Evolutionary conservation across 768 basidiomycete species (phyloP), one percentile per base, ranked within the genome.

Genomic region (Daedaleopsis sinensis): DNA sequence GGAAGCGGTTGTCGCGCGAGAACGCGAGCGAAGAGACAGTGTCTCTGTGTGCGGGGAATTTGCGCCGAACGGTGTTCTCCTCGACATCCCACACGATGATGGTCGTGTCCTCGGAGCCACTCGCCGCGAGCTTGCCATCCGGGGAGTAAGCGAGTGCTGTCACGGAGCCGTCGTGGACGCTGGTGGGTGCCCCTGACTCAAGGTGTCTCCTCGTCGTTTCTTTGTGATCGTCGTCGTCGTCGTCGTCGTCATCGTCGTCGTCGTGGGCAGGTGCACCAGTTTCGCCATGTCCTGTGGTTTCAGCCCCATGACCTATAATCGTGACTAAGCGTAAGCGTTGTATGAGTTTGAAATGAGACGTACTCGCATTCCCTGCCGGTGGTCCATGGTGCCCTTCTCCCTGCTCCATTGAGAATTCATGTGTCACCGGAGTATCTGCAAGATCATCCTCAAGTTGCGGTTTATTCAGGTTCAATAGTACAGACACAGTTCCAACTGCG

Each of bases 61-160:
- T 39, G 23, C 50, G 48, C 1, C 57, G n/a, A 3, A 19, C 4
- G 7, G 44, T 32, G 1, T 55, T 53, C 0, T 43, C 23, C 6
- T 32, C 36, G 11, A 50, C 53, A 42, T 72, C 64, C 62, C 72
- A 68, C 18, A 72, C 38, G 51, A 64, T 56, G 19, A 68, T 55
- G 5, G 52, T 62, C 3, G 23, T 53, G 60, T 74, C 70, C 19
- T 61, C 65, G 19, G 67, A 66, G 0, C 66, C 72, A 32, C 64
- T 68, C 11, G 64, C 70, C 32, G 71, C 57, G 48, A 58, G 56
- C 12, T 35, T 56, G 9, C 70, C 67, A 46, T 72, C 67, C 0
- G 66, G 67, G 15, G 72, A 72, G 61, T 64, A 74, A 24, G 65
- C 67, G 36, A 49, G 19, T 8, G 47, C 47, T 13, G 47, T 49